Conservation (phyloP, 257 asterid species). For the Solanum arcanum region DNA sequence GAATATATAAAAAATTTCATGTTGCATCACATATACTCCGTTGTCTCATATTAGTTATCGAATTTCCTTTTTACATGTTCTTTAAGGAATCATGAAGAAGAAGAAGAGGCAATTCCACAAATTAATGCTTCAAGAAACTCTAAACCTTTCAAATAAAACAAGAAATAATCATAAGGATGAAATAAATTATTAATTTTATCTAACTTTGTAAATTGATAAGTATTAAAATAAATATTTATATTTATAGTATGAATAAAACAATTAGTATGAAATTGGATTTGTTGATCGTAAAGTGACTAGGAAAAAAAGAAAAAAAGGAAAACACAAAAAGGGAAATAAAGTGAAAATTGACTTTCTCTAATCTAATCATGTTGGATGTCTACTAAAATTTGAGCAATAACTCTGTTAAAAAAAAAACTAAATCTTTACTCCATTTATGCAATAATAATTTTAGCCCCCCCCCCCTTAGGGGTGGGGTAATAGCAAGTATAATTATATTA, state of each 20-base stretch:
- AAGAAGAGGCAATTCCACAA: too few species aligned
- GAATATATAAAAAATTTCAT: too few species aligned
- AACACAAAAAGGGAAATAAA: not conserved
- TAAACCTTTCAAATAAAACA: too few species aligned
- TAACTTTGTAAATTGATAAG: too few species aligned
- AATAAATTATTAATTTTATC: too few species aligned
- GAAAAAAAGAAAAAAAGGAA: too few species aligned
- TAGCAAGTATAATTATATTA: too few species aligned
- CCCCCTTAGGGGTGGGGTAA: accelerated
- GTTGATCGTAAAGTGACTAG: not conserved
- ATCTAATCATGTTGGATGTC: not conserved
- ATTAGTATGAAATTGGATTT: not conserved
- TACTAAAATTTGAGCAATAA: not conserved
- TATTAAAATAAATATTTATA: too few species aligned
- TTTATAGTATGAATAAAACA: too few species aligned
- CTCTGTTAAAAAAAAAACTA: not conserved
- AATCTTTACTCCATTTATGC: not conserved
- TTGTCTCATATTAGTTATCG: not conserved
- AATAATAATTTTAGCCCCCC: not conserved
- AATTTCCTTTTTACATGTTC: not conserved
- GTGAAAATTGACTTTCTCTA: not conserved
- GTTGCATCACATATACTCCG: too few species aligned
- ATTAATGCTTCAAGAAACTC: too few species aligned
- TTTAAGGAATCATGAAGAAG: not conserved
- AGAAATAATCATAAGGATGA: not conserved